Conservation (phyloP, 2,329 filamentous ascomycete species). For the Fusarium verticillioides region DNA sequence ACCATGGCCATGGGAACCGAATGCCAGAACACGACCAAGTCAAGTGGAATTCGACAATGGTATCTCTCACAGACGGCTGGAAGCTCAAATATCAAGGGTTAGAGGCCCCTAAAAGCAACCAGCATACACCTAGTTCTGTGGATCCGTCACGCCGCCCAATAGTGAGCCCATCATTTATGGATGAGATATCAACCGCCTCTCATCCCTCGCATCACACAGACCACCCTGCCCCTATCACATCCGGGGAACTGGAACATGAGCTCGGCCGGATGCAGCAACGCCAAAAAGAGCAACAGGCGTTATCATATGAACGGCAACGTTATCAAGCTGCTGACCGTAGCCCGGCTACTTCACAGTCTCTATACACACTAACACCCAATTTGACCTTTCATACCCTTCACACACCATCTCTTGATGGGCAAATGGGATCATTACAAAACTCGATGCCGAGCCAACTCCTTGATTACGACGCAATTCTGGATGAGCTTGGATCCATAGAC, state of each 20-base stretch:
- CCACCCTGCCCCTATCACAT: conserved; percentile 36
- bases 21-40: conserved; percentile 50
- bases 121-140: conserved; percentile 29
- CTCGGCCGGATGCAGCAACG: conserved; percentile 39
- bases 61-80: conserved; percentile 45
- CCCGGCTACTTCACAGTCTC: conserved; percentile 35
- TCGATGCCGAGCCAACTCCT: conserved; percentile 44
- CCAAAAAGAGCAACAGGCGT: conserved; percentile 34
- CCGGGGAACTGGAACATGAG: conserved; percentile 39
- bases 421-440: conserved; percentile 34
- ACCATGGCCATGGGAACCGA: conserved; percentile 43
- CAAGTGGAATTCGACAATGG: conserved; percentile 47
- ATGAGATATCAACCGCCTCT: conserved; percentile 45
- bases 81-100: conserved; percentile 22
- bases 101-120: conserved; percentile 37
- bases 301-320: conserved; percentile 38
- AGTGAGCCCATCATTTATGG: conserved; percentile 37
- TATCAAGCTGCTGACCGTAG: conserved; percentile 34
- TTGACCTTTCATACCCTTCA: conserved; percentile 43
- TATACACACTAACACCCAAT: conserved; percentile 41
- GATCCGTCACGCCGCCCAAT: conserved; percentile 29
- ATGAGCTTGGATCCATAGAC: conserved; percentile 63
- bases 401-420: conserved; percentile 35
- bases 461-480: conserved; percentile 64
- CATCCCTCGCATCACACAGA: conserved; percentile 40